phyloP scores from a whole-genome alignment of 371 early-diverging fungal genomes.

The Racocetra persica region DNA sequence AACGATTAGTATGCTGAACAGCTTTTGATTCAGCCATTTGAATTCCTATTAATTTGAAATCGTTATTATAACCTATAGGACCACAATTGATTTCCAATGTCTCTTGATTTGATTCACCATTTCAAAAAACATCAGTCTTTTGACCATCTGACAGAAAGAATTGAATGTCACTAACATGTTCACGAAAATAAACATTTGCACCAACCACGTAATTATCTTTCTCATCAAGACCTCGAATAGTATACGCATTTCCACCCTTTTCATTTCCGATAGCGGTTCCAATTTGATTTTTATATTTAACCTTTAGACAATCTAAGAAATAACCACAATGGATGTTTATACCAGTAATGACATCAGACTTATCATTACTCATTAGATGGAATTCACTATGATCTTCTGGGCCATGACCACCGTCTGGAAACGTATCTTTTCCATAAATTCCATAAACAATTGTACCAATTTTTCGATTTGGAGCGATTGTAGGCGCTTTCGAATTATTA shows the following conservation, averaged over 20 bases:
- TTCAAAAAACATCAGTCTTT: not conserved
- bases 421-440: conserved; percentile 11
- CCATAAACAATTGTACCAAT: conserved; percentile 3
- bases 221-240: not conserved
- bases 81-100: not conserved
- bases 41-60: conserved; percentile 2
- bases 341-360: not conserved
- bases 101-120: not conserved
- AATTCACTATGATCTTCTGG: not conserved
- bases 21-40: not conserved
- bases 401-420: not conserved
- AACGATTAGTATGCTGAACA: not conserved
- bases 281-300: not conserved
- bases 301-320: not conserved
- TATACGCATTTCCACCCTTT: not conserved
- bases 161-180: not conserved
- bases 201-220: not conserved
- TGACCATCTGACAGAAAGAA: not conserved
- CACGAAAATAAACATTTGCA: not conserved
- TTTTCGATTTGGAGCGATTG: not conserved
- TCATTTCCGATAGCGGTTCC: not conserved
- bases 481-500: not conserved
- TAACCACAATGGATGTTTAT: not conserved
- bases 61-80: not conserved
- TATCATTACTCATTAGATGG: not conserved